Evolutionary conservation across 331 rosid species (phyloP).

Genomic region (Dryas integrifolia): DNA sequence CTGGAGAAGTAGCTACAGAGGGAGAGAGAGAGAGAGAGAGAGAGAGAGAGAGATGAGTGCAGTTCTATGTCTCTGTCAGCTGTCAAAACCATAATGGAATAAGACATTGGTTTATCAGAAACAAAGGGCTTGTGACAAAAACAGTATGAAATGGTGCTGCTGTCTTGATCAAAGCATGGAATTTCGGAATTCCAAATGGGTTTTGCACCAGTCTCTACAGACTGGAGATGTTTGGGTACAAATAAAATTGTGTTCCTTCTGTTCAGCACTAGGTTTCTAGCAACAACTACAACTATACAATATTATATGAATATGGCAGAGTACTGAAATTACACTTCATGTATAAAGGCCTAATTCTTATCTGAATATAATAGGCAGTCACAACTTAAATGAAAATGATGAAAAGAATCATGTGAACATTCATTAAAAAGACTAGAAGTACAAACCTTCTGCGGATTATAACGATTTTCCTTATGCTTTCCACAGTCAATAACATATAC

Average conservation of each 20-base stretch:
- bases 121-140: neutral
- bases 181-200: neutral
- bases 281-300: neutral
- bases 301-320: neutral
- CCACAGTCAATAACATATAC: conserved; percentile 89
- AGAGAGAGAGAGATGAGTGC: neutral
- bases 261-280: neutral
- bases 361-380: neutral
- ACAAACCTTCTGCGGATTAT: conserved; percentile 89
- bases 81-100: neutral
- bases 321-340: neutral
- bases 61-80: neutral
- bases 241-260: neutral
- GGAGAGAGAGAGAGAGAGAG: too few relatives aligned
- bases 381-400: neutral
- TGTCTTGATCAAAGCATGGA: neutral
- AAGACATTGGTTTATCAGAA: neutral
- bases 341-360: neutral
- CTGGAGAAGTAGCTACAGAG: too few relatives aligned
- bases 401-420: neutral
- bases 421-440: conserved; percentile 19
- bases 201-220: neutral
- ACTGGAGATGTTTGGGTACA: neutral
- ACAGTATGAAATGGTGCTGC: neutral
- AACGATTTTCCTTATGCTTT: conserved; percentile 93